These are phyloP conservation scores for Iris macrosiphon DNA, from an alignment of 106 monocot genomes.

Conservation along the genomic window DNA sequence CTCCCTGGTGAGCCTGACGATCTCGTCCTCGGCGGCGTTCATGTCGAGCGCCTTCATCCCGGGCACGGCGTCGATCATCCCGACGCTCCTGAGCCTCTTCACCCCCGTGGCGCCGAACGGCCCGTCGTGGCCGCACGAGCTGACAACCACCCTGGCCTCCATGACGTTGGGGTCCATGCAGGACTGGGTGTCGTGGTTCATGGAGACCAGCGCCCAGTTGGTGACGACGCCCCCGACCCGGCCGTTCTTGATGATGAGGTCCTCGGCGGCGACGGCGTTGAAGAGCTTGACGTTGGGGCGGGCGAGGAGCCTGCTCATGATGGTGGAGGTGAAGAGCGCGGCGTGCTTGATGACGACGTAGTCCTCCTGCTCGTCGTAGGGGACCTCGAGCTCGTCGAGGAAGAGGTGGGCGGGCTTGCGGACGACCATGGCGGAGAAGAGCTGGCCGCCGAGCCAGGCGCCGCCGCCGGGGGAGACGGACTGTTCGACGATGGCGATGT, in stretches of 20 bases:
- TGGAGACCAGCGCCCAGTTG: slow-evolving; percentile 93
- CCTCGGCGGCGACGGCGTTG: slow-evolving; percentile 94
- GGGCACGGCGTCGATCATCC: slow-evolving; percentile 77
- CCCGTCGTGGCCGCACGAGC: slow-evolving; percentile 93
- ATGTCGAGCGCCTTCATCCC: slow-evolving; percentile 96
- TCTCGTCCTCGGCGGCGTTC: slow-evolving; percentile 93
- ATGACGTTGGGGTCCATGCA: slow-evolving; percentile 98
- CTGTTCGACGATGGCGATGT: slow-evolving; percentile 83
- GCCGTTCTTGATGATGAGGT: slow-evolving; percentile 81
- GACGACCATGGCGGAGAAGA: slow-evolving; percentile 97
- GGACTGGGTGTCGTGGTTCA: slow-evolving; percentile 96
- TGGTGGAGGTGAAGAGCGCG: slow-evolving; percentile 88
- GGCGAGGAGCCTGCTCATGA: slow-evolving; percentile 71
- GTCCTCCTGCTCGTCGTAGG: slow-evolving; percentile 66
- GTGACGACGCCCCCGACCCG: slow-evolving; percentile 86
- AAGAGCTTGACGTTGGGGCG: slow-evolving; percentile 96
- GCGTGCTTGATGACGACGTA: slow-evolving; percentile 94
- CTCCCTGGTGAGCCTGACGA: slow-evolving; percentile 79
- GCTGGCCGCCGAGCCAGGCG: slow-evolving; percentile 97
- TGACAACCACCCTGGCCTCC: slow-evolving; percentile 92
- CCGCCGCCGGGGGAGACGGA: slow-evolving; percentile 97
- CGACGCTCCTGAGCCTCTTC: slow-evolving; percentile 77
- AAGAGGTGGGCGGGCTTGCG: slow-evolving; percentile 94
- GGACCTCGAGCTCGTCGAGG: slow-evolving; percentile 73
- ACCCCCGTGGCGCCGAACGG: slow-evolving; percentile 94